Percentiles rank a stretch among this genome's conserved stretches.
These are phyloP conservation scores for Torulaspora delbrueckii DNA, from an alignment of 805 yeast species.

Conservation along the genomic window DNA sequence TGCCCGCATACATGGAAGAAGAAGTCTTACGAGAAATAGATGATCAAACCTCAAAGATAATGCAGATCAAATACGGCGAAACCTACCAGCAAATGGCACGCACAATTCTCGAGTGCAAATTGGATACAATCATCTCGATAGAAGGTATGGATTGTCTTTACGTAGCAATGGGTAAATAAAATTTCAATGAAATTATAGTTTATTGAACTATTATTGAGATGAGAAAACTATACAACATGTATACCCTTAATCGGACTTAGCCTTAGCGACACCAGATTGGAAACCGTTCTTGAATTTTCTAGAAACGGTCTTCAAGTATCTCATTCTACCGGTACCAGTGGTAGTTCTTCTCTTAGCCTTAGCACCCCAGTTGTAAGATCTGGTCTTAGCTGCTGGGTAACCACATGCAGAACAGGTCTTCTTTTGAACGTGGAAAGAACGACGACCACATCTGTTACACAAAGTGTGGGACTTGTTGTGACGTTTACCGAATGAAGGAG, in stretches of 20 bases:
- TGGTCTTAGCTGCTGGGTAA: slow-evolving; percentile 98
- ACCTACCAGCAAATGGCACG: slow-evolving; percentile 55
- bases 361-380: slow-evolving; percentile 98
- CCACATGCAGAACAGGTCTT: slow-evolving; percentile 98
- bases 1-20: slow-evolving; percentile 38
- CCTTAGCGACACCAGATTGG: slow-evolving; percentile 74
- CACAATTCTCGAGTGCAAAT: slow-evolving; percentile 51
- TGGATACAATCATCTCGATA: slow-evolving; percentile 52
- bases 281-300: slow-evolving; percentile 99
- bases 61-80: slow-evolving; percentile 22
- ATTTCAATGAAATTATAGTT: slow-evolving; percentile 3
- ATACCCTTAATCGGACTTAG: slow-evolving; percentile 53
- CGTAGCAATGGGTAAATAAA: slow-evolving; percentile 49
- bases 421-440: slow-evolving; percentile 99
- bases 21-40: slow-evolving; percentile 40
- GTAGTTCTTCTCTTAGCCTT: slow-evolving; percentile 99
- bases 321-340: slow-evolving; percentile 99
- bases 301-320: slow-evolving; percentile 92
- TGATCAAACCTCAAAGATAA: slow-evolving; percentile 18
- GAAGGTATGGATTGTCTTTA: slow-evolving; percentile 77
- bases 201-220: neutral
- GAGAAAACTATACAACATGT: slow-evolving; percentile 8
- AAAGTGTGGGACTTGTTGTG: slow-evolving; percentile 99
- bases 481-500: slow-evolving; percentile 99
- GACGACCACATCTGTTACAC: slow-evolving; percentile 98